Percentiles rank a stretch among this genome's conserved stretches.
phyloP scores from a whole-genome alignment of 345 rosid genomes.

The Salix arbutifolia region DNA sequence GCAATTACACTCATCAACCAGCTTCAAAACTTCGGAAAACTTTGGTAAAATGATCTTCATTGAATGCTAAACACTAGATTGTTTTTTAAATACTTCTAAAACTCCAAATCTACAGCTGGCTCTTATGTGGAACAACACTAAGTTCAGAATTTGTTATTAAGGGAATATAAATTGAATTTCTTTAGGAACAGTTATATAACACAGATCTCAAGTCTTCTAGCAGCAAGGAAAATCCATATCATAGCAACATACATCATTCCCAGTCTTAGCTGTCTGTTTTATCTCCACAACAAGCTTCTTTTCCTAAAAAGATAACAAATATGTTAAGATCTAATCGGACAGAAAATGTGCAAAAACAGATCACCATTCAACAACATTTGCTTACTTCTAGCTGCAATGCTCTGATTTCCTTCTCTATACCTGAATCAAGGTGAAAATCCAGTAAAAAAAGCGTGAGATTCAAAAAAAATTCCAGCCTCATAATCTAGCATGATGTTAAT shows the following conservation, averaged over 20 bases:
- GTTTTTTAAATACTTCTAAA: not conserved
- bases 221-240: not conserved
- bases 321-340: conserved; percentile 6
- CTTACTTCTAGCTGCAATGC: conserved; percentile 80
- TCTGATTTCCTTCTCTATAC: conserved; percentile 86
- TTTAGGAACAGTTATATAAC: not conserved
- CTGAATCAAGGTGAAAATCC: conserved; percentile 33
- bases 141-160: not conserved
- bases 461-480: not conserved
- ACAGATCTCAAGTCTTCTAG: conserved; percentile 4
- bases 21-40: not conserved
- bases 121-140: not conserved
- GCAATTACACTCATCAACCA: not conserved
- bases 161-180: conserved; percentile 1
- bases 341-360: not conserved
- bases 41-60: not conserved
- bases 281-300: conserved; percentile 93
- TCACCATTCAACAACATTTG: conserved; percentile 12
- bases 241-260: conserved; percentile 58
- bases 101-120: not conserved
- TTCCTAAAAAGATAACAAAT: conserved; percentile 49
- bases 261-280: conserved; percentile 85
- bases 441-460: conserved; percentile 8
- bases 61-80: not conserved
- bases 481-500: not conserved